Evolutionary conservation across 2,329 filamentous ascomycete species (phyloP), one percentile per base, ranked within the genome.

Genomic region (Aureobasidium zeae): DNA sequence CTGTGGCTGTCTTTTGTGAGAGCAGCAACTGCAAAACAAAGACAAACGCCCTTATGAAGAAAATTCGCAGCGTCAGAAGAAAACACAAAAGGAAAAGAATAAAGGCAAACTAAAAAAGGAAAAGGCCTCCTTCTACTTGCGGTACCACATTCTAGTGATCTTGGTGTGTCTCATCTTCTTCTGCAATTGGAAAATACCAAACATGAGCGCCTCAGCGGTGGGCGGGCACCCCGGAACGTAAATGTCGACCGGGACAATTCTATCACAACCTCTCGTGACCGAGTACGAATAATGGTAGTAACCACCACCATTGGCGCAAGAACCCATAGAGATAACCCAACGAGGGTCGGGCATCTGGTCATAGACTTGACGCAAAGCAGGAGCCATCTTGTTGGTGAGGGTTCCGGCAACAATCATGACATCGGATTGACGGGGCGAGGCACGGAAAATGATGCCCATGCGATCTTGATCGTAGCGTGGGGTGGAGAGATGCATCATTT

Each of bases 331-430:
- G 57, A 81, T 73, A 22, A 87, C 85, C 85, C 86, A 93, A 57
- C 81, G 75, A 13, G 86, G 86, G 24, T 93, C 86, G 25, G 86
- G 85, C 86, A 93, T 93, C 69, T 93, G 86, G 64, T 94, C 86
- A 69, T 93, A 94, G 48, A 91, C 81, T 66, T 89, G 84, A 60
- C 86, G 74, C 54, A 94, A 70, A 21, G 86, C 86, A 2, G 86
- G 85, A 0, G 85, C 86, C 86, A 94, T 94, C 71, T 94, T 94
- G 73, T 94, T 94, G 51, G 85, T 89, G 47, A 94, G 73, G n/a
- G 86, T 94, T 36, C 86, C 86, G 19, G 86, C 86, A 16, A 94
- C 86, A 57, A 94, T 91, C 86, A 94, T 91, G 52, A 93, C 82
- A 64, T 94, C 86, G 48, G 85, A 84, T 65, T 93, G 86, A 51